phyloP scores from a whole-genome alignment of 371 early-diverging fungal species.

The Smittium mucronatum region DNA sequence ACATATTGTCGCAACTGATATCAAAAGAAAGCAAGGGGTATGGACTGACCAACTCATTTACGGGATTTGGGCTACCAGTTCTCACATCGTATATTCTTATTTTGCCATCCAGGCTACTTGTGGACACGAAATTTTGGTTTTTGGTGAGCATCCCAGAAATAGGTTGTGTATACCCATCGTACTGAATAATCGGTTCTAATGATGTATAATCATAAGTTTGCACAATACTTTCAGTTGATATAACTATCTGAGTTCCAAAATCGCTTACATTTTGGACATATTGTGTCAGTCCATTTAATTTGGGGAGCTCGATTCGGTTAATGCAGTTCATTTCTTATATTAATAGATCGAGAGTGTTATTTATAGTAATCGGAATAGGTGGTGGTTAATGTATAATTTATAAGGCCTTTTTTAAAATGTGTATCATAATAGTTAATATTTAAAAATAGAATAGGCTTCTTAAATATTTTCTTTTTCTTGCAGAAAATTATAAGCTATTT shows the following conservation, averaged over 20 bases:
- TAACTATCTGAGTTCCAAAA: not conserved
- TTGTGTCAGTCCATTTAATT: conserved; percentile 36
- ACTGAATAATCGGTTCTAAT: not conserved
- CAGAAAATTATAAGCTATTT: too few relatives aligned
- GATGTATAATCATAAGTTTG: not conserved
- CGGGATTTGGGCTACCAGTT: not conserved
- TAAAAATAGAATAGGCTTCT: too few relatives aligned
- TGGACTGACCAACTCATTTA: not conserved
- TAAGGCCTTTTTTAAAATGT: too few relatives aligned
- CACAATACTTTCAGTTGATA: not conserved
- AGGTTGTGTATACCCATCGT: not conserved
- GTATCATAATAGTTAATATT: too few relatives aligned
- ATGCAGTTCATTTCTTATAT: conserved; percentile 61
- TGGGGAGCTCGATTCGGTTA: conserved; percentile 76
- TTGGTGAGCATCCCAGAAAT: not conserved
- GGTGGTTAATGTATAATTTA: too few relatives aligned
- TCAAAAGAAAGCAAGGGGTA: conserved; percentile 51
- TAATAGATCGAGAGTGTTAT: too few relatives aligned
- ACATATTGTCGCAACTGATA: conserved; percentile 43
- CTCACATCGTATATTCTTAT: conserved; percentile 6
- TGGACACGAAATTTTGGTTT: conserved; percentile 5
- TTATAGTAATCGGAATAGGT: too few relatives aligned
- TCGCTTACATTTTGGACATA: conserved; percentile 3
- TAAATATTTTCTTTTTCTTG: too few relatives aligned
- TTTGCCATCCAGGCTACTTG: not conserved